Conservation (phyloP, 2,329 filamentous ascomycete species). For the Apiospora pterosperma region DNA sequence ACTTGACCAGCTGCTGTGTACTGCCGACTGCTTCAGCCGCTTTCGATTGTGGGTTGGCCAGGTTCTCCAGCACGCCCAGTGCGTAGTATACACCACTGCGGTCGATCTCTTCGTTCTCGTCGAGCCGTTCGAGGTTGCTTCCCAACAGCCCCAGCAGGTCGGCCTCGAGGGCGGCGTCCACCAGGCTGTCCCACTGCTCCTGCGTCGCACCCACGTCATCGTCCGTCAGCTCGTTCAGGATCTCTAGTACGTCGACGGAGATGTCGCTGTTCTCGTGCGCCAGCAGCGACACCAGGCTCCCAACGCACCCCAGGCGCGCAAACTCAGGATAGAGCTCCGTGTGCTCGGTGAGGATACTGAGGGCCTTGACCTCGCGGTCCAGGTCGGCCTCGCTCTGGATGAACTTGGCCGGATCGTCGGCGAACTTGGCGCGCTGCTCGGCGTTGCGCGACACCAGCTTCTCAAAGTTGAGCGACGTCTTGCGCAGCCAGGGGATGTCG, state of each 20-base stretch:
- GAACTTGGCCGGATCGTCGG: constrained; percentile 26
- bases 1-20: constrained; percentile 66
- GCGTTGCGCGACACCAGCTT: constrained; percentile 89
- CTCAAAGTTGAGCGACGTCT: constrained; percentile 79
- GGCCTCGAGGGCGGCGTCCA: constrained; percentile 62
- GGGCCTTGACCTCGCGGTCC: constrained; percentile 79
- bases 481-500: constrained; percentile 79
- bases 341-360: constrained; percentile 86
- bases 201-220: constrained; percentile 66
- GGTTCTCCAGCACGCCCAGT: constrained; percentile 77
- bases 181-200: constrained; percentile 10
- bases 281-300: constrained; percentile 73
- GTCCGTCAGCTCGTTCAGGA: constrained; percentile 87
- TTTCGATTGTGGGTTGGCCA: constrained; percentile 63
- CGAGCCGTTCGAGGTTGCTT: constrained; percentile 74
- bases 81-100: constrained; percentile 84
- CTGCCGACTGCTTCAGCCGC: constrained; percentile 71
- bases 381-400: constrained; percentile 69
- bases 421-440: constrained; percentile 66
- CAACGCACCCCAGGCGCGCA: constrained; percentile 24
- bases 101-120: constrained; percentile 72
- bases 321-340: constrained; percentile 50
- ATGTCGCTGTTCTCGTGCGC: constrained; percentile 98
- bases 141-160: constrained; percentile 72
- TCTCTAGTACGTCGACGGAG: constrained; percentile 85